These are phyloP conservation scores for Alternaria metachromatica DNA, from an alignment of 2,329 filamentous ascomycete genomes.

Conservation along the genomic window DNA sequence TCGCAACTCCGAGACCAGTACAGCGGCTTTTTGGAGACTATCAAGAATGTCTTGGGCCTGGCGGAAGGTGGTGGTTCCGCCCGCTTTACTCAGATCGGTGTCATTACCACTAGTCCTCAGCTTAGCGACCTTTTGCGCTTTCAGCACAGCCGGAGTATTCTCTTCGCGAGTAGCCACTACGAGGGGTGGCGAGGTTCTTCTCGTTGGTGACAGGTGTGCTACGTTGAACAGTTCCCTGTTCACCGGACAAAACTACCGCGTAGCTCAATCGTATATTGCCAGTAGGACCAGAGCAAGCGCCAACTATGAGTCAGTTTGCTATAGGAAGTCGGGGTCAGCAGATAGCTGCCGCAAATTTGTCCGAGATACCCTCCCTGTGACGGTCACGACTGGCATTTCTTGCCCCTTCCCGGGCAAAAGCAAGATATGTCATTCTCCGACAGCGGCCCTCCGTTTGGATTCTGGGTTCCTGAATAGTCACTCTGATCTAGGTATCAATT, in stretches of 20 bases:
- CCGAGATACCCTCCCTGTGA: neutral
- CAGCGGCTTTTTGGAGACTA: slow-evolving; percentile 25
- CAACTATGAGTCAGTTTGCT: slow-evolving; percentile 31
- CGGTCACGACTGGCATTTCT: neutral
- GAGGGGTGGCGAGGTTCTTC: slow-evolving; percentile 43
- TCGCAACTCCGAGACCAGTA: slow-evolving; percentile 37
- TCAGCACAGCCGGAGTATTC: slow-evolving; percentile 39
- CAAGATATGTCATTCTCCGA: neutral
- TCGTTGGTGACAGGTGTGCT: slow-evolving; percentile 26
- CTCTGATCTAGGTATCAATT: slow-evolving; percentile 33
- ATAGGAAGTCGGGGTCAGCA: neutral
- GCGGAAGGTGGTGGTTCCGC: slow-evolving; percentile 1
- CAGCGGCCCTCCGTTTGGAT: slow-evolving; percentile 25
- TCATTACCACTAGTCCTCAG: slow-evolving; percentile 6
- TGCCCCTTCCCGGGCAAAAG: neutral
- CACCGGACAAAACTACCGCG: neutral
- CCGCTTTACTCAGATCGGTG: slow-evolving; percentile 10
- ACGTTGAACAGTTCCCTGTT: neutral
- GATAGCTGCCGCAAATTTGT: neutral
- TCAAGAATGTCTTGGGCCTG: slow-evolving; percentile 24
- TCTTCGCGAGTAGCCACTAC: slow-evolving; percentile 45
- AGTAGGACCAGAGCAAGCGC: slow-evolving; percentile 18
- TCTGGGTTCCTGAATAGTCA: slow-evolving; percentile 31
- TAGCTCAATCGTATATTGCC: neutral
- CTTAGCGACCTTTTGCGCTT: slow-evolving; percentile 20